Conservation (phyloP, 805 yeast species). For the Candida fluviatilis region DNA sequence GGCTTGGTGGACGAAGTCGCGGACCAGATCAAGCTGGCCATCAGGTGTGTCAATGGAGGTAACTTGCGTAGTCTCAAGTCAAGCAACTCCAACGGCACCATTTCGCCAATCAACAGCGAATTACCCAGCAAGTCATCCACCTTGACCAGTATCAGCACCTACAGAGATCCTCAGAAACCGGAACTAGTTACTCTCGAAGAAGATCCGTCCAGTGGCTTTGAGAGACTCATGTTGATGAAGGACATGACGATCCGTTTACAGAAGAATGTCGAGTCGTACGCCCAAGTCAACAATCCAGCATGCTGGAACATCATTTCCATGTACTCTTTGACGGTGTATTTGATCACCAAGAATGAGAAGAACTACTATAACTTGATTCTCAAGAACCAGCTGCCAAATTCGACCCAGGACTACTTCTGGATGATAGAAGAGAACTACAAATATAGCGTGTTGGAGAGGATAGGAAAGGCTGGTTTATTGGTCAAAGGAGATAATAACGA, state of each 20-base stretch:
- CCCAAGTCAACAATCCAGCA: slow-evolving; percentile 29
- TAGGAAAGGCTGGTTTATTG: slow-evolving; percentile 42
- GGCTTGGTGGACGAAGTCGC: slow-evolving; percentile 10
- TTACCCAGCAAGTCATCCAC: slow-evolving; percentile 22
- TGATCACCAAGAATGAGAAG: slow-evolving; percentile 23
- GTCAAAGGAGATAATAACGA: slow-evolving; percentile 26
- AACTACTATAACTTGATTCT: slow-evolving; percentile 27
- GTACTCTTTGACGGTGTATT: slow-evolving; percentile 28
- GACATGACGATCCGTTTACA: slow-evolving; percentile 36
- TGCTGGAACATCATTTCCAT: slow-evolving; percentile 41
- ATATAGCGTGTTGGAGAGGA: slow-evolving; percentile 25
- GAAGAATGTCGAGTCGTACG: slow-evolving; percentile 26
- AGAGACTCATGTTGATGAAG: slow-evolving; percentile 15
- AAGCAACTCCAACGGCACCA: slow-evolving; percentile 22
- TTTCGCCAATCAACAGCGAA: slow-evolving; percentile 27
- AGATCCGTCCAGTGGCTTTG: background rate
- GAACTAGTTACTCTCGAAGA: background rate
- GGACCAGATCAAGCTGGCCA: background rate
- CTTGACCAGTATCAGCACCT: slow-evolving; percentile 16
- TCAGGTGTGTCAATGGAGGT: background rate
- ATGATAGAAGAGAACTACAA: slow-evolving; percentile 26
- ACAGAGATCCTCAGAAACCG: slow-evolving; percentile 5
- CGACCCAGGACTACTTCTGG: slow-evolving; percentile 23
- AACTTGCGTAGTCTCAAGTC: slow-evolving; percentile 8
- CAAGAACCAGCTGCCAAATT: slow-evolving; percentile 12